A percentile compares a stretch with the other conserved stretches of the same genome.
These are phyloP conservation scores for Rhexocercosporidium sp. DNA, from an alignment of 2,329 filamentous ascomycete species.

Conservation along the genomic window DNA sequence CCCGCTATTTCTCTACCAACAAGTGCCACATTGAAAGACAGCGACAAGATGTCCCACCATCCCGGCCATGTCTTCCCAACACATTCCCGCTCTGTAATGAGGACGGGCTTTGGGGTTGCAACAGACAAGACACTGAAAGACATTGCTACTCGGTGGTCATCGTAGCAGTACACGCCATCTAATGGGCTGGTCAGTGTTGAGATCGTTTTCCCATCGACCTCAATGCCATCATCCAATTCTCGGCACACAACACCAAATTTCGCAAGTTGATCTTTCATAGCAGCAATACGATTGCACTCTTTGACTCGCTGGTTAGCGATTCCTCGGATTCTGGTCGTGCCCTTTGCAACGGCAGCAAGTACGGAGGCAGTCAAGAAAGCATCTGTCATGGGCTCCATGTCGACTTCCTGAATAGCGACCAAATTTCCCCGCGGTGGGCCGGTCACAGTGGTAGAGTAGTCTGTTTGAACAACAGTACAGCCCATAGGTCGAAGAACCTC, in stretches of 20 bases:
- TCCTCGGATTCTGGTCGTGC: constrained; percentile 84
- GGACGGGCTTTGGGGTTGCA: constrained; percentile 70
- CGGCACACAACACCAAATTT: constrained; percentile 90
- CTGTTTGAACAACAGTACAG: constrained; percentile 84
- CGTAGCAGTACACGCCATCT: constrained; percentile 86
- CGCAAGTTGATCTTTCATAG: constrained; percentile 92
- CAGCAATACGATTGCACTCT: constrained; percentile 94
- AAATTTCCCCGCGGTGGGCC: constrained; percentile 79
- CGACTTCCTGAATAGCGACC: constrained; percentile 78
- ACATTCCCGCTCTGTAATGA: constrained; percentile 90
- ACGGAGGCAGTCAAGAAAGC: constrained; percentile 96
- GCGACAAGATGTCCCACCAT: constrained; percentile 91
- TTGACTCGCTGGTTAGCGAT: constrained; percentile 99
- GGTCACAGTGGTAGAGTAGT: constrained; percentile 87
- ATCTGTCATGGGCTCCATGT: constrained; percentile 99
- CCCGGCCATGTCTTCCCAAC: constrained; percentile 98
- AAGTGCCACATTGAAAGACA: constrained; percentile 77
- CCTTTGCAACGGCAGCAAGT: constrained; percentile 84
- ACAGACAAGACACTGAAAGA: constrained; percentile 91
- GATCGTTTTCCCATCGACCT: constrained; percentile 62
- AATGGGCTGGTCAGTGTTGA: constrained; percentile 57
- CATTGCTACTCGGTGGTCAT: constrained; percentile 98
- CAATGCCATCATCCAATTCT: constrained; percentile 94
- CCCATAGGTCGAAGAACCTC: constrained; percentile 94
- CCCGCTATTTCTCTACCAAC: constrained; percentile 65